Conservation (phyloP, 495 filamentous ascomycete genomes). For the Rhypophila decipiens region DNA sequence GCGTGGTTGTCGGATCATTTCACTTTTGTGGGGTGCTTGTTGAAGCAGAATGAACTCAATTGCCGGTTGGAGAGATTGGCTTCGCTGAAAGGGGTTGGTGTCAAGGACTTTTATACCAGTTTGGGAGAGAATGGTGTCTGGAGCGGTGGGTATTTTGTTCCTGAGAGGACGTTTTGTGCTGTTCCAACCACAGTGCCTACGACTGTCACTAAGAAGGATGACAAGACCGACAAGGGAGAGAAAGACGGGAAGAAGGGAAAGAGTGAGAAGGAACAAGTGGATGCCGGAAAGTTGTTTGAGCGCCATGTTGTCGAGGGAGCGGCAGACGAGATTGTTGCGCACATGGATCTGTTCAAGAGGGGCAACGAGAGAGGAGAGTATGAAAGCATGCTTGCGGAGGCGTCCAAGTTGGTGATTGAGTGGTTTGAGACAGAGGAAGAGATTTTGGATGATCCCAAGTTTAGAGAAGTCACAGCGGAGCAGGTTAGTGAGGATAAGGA, state of each 20-base stretch:
- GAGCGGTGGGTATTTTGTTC: slow-evolving; percentile 49
- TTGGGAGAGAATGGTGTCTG: slow-evolving; percentile 47
- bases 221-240: no score
- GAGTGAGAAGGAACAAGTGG: slow-evolving; percentile 28
- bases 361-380: slow-evolving; percentile 75
- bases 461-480: slow-evolving; percentile 22
- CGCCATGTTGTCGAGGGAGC: slow-evolving; percentile 65
- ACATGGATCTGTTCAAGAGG: slow-evolving; percentile 75
- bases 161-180: slow-evolving; percentile 47
- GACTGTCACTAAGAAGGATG: no score
- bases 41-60: slow-evolving; percentile 37
- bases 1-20: slow-evolving; percentile 43
- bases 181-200: no score
- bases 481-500: slow-evolving; percentile 22
- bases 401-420: slow-evolving; percentile 49
- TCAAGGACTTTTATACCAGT: slow-evolving; percentile 26
- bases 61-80: slow-evolving; percentile 36
- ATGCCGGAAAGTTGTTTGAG: slow-evolving; percentile 40
- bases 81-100: slow-evolving; percentile 31
- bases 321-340: slow-evolving; percentile 74
- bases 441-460: slow-evolving; percentile 36
- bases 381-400: slow-evolving; percentile 57
- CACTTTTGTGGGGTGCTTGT: slow-evolving; percentile 39
- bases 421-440: slow-evolving; percentile 47
- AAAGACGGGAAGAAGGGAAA: no score